Evolutionary conservation across 495 filamentous ascomycete genomes (phyloP), one percentile per base, ranked within the genome.

Genomic region (Parmelia sp.): DNA sequence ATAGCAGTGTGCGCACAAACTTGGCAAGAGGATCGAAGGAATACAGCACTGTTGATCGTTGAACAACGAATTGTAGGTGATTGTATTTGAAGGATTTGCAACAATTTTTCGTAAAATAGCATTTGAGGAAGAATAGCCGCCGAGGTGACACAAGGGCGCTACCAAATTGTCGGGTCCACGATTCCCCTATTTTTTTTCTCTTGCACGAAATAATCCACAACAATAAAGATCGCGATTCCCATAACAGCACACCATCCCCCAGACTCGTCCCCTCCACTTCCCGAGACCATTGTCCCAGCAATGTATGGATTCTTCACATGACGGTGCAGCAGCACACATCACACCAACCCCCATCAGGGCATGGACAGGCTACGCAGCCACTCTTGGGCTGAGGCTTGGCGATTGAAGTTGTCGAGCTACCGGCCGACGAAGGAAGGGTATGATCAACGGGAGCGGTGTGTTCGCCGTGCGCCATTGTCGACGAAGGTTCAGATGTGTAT

Each of bases 321-420:
- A 42, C 12, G 12, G 39, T 42, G 39, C 39, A 42, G 51, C 51
- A 56, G 51, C 51, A 56, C 25, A 56, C 51, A 56, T 56, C 51
- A n/a, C 51, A 56, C 31, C 31, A 27, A 9, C 51, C 25, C 5
- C 51, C 51, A 56, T 35, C 51, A n/a, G 51, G 51, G 51, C 51
- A 56, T 6, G 51, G 51, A n/a, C 25, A 29, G 4, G 25, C 51
- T 3, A 27, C 25, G 51, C 51, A 56, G 8, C 51, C 51, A 14
- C 25, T 56, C 51, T 56, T 56, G 51, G 51, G 51, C 15, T 56
- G 25, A 12, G 51, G 51, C 51, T 56, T 56, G 51, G 23, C 51
- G 51, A 56, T 15, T 14, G 51, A 56, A 17, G 6, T 29, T 17
- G 39, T 42, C 3, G 31, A 27, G 51, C 51, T 56, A 14, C 31